Evolutionary conservation across 2,329 filamentous ascomycete species (phyloP), one percentile per base, ranked within the genome.

Genomic region (Ceratocystis harringtonii): DNA sequence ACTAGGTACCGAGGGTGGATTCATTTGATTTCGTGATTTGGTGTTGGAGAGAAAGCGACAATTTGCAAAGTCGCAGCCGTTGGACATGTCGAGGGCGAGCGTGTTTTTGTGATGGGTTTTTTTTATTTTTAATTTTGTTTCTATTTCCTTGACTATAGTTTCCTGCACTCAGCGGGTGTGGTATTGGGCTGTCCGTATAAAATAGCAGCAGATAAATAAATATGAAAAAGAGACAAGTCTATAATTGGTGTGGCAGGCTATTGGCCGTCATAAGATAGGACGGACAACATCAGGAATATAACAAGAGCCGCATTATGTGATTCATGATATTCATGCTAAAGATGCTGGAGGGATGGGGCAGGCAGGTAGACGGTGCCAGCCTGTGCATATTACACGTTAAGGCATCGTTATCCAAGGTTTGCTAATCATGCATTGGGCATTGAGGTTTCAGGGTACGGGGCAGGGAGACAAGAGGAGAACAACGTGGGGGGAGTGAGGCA

Each of bases 1-100:
- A 10, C 57, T 65, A 28, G 63, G 52, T 22, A 65, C 66, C 22
- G 62, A 65, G 41, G 48, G 63, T 6, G 66, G 63, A 28, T 67
- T 63, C 28, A 64, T 66, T 43, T 66, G 32, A 52, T 28, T 3
- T 6, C 19, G 48, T n/a, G 22, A 15, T 41, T 41, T 41, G 36
- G 4, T 41, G 32, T 30, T 36, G 7, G 28, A n/a, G 48, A 25
- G 48, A 22, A 25, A 25, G 22, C 45, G 45, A 19, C 45, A 4
- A 15, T 8, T 41, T 41, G 36, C 36, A 41, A 41, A 41, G 36
- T 41, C 12, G 36, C 36, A 41, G 36, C 36, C 4, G 36, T 12
- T 41, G 36, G 12, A 4, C 36, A 41, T 41, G 10, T 41, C 10
- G 12, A 12, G 36, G 36, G 36, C 10, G 44, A 32, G 17, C 25